These are phyloP conservation scores for Coprinopsis strossmayeri DNA, from an alignment of 768 basidiomycete genomes.

Conservation along the genomic window DNA sequence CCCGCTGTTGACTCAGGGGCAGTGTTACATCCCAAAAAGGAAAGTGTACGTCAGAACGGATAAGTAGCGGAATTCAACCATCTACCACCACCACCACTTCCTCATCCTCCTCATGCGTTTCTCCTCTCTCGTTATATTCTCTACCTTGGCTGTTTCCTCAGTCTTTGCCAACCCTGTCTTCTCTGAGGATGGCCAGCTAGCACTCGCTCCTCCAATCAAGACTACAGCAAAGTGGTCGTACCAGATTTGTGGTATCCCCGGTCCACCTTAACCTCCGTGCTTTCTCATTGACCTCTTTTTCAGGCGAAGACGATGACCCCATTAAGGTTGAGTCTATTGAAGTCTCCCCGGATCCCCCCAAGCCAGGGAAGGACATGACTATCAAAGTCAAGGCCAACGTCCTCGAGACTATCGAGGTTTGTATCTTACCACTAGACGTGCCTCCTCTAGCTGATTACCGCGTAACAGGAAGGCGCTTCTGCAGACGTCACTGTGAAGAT, in stretches of 20 bases:
- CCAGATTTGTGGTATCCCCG: conserved; percentile 70
- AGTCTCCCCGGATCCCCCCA: conserved; percentile 82
- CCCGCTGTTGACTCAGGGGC: not conserved
- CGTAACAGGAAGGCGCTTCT: conserved; percentile 75
- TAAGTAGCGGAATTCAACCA: no score
- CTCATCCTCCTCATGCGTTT: no score
- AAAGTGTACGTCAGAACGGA: conserved; percentile 1
- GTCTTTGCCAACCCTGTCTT: conserved; percentile 12
- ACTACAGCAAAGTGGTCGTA: conserved; percentile 55
- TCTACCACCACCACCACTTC: no score
- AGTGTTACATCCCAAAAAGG: not conserved
- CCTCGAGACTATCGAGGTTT: conserved; percentile 57
- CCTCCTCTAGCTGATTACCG: not conserved
- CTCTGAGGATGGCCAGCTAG: conserved; percentile 1
- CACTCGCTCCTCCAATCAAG: conserved; percentile 19
- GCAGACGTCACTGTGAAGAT: conserved; percentile 90
- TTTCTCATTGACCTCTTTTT: conserved; percentile 18
- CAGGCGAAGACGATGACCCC: conserved; percentile 23
- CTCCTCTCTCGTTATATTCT: not conserved
- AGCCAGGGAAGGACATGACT: conserved; percentile 83
- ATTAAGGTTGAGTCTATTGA: conserved; percentile 66
- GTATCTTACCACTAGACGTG: conserved; percentile 9
- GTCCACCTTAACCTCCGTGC: no score
- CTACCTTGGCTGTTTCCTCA: conserved; percentile 4
- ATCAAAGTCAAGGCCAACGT: conserved; percentile 69